Evolutionary conservation across 2,329 filamentous ascomycete species (phyloP).

Genomic region (Pseudophaeomoniella oleicola): DNA sequence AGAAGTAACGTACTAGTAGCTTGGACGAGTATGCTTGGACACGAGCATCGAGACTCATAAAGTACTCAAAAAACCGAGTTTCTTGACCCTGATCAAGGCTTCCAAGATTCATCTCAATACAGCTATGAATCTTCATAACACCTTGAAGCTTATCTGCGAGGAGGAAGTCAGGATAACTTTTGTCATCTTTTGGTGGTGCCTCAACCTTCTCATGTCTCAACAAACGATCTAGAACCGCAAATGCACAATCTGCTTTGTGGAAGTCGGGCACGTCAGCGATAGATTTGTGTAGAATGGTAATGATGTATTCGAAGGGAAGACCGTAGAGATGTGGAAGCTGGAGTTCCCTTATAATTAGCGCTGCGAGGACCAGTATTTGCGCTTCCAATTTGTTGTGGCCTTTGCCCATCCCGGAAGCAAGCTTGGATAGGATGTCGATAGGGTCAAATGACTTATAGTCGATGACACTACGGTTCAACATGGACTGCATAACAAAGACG

Average conservation of each 20-base stretch:
- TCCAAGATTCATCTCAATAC: not conserved
- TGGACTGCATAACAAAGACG: not conserved
- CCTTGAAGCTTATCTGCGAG: not conserved
- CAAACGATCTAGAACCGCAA: not conserved
- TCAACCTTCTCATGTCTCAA: not conserved
- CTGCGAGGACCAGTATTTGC: not conserved
- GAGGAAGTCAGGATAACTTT: not conserved
- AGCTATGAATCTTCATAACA: not conserved
- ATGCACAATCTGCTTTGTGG: not conserved
- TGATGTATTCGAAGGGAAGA: not conserved
- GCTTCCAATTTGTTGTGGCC: not conserved
- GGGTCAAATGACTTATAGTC: not conserved
- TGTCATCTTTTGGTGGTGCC: not conserved
- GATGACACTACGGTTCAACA: not conserved
- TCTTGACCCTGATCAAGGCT: not conserved
- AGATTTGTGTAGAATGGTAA: not conserved
- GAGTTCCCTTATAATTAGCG: not conserved
- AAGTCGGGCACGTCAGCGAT: not conserved
- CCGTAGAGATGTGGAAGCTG: not conserved
- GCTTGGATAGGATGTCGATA: not conserved
- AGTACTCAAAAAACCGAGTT: not conserved
- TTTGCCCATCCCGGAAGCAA: not conserved
- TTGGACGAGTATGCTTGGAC: not conserved
- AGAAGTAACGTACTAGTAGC: conserved; percentile 41
- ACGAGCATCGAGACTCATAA: not conserved